phyloP scores from a whole-genome alignment of 2,329 filamentous ascomycete species.

The Diaporthe sp. region DNA sequence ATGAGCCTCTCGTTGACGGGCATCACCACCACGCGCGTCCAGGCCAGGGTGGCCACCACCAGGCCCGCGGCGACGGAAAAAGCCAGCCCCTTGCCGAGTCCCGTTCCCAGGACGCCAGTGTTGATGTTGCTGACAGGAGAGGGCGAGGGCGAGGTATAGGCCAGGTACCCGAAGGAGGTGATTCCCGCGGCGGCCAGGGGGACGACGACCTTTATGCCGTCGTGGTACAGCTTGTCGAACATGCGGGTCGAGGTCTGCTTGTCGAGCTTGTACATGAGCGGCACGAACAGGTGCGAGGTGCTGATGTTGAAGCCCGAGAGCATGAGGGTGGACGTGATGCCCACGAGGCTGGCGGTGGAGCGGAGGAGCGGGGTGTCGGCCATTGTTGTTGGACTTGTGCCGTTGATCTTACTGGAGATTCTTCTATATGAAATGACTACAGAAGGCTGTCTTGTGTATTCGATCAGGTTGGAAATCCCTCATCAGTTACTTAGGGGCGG shows the following conservation, averaged over 20 bases:
- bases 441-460: neutral
- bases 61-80: slow-evolving; percentile 16
- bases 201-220: slow-evolving; percentile 34
- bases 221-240: slow-evolving; percentile 31
- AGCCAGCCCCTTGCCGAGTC: neutral
- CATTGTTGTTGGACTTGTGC: neutral
- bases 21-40: slow-evolving; percentile 32
- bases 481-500: neutral
- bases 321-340: slow-evolving; percentile 26
- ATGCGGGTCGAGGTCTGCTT: slow-evolving; percentile 17
- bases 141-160: neutral
- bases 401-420: neutral
- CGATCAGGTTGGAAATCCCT: neutral
- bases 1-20: slow-evolving; percentile 32
- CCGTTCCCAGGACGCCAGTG: neutral
- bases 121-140: too few species aligned
- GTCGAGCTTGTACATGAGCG: slow-evolving; percentile 27
- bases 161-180: slow-evolving; percentile 15
- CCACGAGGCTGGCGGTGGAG: slow-evolving; percentile 27
- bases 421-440: neutral
- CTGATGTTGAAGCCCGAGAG: slow-evolving; percentile 35
- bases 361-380: slow-evolving; percentile 4
- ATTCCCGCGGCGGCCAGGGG: slow-evolving; percentile 32
- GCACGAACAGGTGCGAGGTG: slow-evolving; percentile 34
- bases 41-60: slow-evolving; percentile 32